Evolutionary conservation across 495 filamentous ascomycete genomes (phyloP).

Genomic region (Daldinia bambusicola): DNA sequence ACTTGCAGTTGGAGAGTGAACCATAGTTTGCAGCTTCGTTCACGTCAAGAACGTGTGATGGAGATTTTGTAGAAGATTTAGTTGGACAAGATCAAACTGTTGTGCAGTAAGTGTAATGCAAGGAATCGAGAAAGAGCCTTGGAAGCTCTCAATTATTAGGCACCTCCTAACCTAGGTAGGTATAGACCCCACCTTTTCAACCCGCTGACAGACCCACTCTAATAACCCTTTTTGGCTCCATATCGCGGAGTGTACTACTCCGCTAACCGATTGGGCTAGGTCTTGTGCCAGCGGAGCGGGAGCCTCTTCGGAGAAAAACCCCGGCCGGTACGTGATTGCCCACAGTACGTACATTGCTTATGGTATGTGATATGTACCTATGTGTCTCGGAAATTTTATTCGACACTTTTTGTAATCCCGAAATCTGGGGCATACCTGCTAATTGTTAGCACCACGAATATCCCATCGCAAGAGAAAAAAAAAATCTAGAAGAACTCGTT

Average conservation of each 20-base stretch:
- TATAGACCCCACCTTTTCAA: slow-evolving; percentile 9
- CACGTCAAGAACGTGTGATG: slow-evolving; percentile 10
- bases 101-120: background rate
- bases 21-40: slow-evolving; percentile 1
- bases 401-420: slow-evolving; percentile 5
- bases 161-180: too few species aligned
- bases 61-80: slow-evolving; percentile 10
- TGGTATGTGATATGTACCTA: too few species aligned
- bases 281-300: slow-evolving; percentile 25
- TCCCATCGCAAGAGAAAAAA: background rate
- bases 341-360: too few species aligned
- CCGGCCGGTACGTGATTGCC: slow-evolving; percentile 20
- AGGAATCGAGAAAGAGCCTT: slow-evolving; percentile 1
- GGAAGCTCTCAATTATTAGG: background rate
- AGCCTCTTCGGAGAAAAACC: slow-evolving; percentile 27
- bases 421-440: background rate
- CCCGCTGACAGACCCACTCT: slow-evolving; percentile 17
- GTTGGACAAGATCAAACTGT: slow-evolving; percentile 3
- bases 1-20: slow-evolving; percentile 11
- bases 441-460: background rate
- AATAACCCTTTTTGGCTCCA: slow-evolving; percentile 43
- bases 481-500: background rate
- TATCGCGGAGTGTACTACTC: slow-evolving; percentile 48
- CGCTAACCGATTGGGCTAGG: slow-evolving; percentile 50
- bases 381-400: background rate